Percentiles rank a stretch among this genome's conserved stretches.
Evolutionary conservation across 495 filamentous ascomycete species (phyloP).

Genomic region (Hyaloscypha hepaticicola): DNA sequence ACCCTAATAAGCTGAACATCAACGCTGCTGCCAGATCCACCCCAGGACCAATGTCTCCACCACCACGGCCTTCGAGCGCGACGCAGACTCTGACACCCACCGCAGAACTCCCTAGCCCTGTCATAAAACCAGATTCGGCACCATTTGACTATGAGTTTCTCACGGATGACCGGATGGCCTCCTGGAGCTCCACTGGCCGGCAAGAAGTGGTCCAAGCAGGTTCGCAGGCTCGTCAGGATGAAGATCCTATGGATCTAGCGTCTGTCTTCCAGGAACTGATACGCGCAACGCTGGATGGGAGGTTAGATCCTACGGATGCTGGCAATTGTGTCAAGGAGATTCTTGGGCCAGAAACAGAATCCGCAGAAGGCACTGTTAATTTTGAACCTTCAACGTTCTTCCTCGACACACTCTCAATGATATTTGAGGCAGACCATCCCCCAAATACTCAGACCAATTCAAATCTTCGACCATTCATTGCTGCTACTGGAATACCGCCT

Average conservation of each 20-base stretch:
- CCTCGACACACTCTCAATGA: conserved; percentile 75
- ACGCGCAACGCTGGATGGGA: conserved; percentile 65
- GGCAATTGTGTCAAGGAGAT: conserved; percentile 76
- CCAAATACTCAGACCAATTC: conserved; percentile 32
- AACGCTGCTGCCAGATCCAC: conserved; percentile 18
- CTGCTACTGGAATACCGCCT: conserved; percentile 68
- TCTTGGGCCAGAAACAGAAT: conserved; percentile 53
- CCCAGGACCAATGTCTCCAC: conserved; percentile 34
- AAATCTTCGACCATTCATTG: conserved; percentile 56
- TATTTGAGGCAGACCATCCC: conserved; percentile 61
- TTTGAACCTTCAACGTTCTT: conserved; percentile 71
- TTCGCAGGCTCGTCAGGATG: conserved; percentile 56
- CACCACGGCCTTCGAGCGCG: conserved; percentile 44
- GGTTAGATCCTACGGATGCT: conserved; percentile 62
- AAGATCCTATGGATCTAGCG: conserved; percentile 64
- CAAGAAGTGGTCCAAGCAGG: conserved; percentile 52
- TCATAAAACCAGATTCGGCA: conserved; percentile 18
- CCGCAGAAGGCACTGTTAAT: conserved; percentile 39
- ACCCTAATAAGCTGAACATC: conserved; percentile 24
- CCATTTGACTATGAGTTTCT: conserved; percentile 48
- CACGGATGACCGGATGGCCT: conserved; percentile 45
- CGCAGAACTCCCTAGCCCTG: conserved; percentile 13
- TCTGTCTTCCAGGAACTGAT: conserved; percentile 84
- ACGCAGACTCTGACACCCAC: conserved; percentile 32
- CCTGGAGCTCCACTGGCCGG: conserved; percentile 49